phyloP scores from a whole-genome alignment of 2,329 filamentous ascomycete genomes.

The Onygena corvina region DNA sequence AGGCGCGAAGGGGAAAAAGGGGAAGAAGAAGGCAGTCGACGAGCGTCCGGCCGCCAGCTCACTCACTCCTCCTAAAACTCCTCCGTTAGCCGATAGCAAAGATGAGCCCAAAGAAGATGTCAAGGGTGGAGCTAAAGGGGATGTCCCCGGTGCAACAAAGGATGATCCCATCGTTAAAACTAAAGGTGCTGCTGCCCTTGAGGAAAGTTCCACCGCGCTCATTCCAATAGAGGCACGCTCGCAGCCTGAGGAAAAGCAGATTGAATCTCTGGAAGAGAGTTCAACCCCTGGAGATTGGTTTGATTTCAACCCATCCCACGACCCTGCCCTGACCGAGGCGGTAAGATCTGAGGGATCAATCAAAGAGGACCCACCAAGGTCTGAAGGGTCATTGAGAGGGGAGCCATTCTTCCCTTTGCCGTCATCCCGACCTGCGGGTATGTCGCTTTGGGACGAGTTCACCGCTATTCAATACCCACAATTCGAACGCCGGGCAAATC shows the following conservation, averaged over 20 bases:
- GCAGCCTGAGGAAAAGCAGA: conserved; percentile 5
- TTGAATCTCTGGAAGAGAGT: conserved; percentile 2
- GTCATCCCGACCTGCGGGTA: conserved; percentile 21
- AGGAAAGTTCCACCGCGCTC: conserved; percentile 1
- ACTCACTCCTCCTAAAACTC: conserved; percentile 31
- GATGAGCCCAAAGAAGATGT: conserved; percentile 11
- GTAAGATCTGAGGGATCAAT: conserved; percentile 7
- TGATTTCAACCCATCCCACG: conserved; percentile 12
- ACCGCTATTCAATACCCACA: conserved; percentile 26
- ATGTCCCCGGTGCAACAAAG: conserved; percentile 8
- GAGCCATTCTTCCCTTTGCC: conserved; percentile 22
- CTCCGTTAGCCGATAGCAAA: conserved; percentile 21
- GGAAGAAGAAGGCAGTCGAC: conserved; percentile 16
- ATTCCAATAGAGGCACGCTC: conserved; percentile 12
- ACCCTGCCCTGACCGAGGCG: not conserved
- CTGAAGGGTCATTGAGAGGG: conserved; percentile 12
- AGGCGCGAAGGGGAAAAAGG: conserved; percentile 21
- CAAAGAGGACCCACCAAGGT: conserved; percentile 17
- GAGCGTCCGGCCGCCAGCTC: conserved; percentile 20
- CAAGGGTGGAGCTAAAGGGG: conserved; percentile 10
- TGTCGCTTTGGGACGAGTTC: conserved; percentile 32
- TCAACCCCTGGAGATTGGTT: conserved; percentile 10
- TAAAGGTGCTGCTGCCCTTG: not conserved
- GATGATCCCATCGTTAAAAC: conserved; percentile 3
- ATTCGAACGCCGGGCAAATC: conserved; percentile 13